Base-by-base conservation (phyloP, 2,329 filamentous ascomycete species). In the Aspergillus neotritici region DNA sequence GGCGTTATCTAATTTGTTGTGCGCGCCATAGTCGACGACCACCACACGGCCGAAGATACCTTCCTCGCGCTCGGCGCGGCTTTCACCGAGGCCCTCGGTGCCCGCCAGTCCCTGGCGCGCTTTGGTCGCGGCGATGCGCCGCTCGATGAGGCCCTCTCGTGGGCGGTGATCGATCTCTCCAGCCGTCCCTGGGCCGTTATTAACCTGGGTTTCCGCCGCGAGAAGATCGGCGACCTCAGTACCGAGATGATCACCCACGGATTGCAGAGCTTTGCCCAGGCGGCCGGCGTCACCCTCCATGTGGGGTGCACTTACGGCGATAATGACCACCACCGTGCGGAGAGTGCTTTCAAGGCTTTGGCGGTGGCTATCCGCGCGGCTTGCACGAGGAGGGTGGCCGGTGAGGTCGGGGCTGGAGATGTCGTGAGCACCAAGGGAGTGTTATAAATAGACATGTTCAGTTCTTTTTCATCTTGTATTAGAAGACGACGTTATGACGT, bases 181-280 rank as follows among this genome's bases (percentile, higher is more conserved):
- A 95, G 94, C 70, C 84, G 93, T 0, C 91, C 93, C 2, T 96
- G 82, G 72, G 78, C 78, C 51, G 87, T 96, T 13, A 78, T 93
- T 43, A 82, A 95, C 44, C 75, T 97, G 10, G 89, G 87, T 9
- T 80, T 96, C 49, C 83, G 79, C 74, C 81, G 93, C 49, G 93
- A 97, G 74, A 94, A 87, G 77, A 87, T 98, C 60, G 93, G 93
- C 44, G 87, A 93, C 63, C 73, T 98, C 55, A 91, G 85, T 73
- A 86, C 82, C 58, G 91, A 98, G 77, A 98, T 98, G 93, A 82
- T 98, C 33, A 90, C 91, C 35, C 93, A 98, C 74, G 94, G 90
- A 55, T 68, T 98, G 63, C 82, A 94, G 75, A 93, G 86, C 72
- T 98, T 96, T 69, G 90, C 91, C 33, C 86, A 94, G 72, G 87